These are phyloP conservation scores for Vigna radiata DNA, from an alignment of 306 rosid genomes.

Conservation along the genomic window DNA sequence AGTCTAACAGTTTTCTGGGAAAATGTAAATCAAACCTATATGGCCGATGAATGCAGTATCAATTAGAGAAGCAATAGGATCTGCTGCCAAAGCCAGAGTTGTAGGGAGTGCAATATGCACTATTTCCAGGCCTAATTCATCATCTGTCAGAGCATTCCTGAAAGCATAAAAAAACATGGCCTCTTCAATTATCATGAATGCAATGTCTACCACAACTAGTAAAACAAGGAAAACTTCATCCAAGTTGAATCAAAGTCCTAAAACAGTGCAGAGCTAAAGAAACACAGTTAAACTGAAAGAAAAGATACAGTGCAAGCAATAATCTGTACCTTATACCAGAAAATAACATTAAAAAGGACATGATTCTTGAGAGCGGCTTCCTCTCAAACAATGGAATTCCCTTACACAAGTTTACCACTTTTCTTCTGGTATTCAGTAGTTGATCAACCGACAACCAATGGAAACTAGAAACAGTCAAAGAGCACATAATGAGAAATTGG, in stretches of 20 bases:
- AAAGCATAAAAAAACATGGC: not conserved
- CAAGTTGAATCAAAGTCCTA: conserved; percentile 14
- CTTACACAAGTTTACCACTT: not conserved
- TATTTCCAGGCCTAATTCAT: conserved; percentile 53
- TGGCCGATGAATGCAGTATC: conserved; percentile 60
- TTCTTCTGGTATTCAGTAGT: not conserved
- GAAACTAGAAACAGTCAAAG: not conserved
- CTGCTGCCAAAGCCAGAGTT: conserved; percentile 57
- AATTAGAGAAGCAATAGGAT: conserved; percentile 57
- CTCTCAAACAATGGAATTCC: not conserved
- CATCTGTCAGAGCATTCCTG: conserved; percentile 46
- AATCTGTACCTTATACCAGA: conserved; percentile 47
- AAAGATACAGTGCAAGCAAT: not conserved
- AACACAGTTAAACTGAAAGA: not conserved
- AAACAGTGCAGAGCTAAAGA: not conserved
- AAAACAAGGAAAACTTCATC: conserved; percentile 18
- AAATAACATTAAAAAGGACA: conserved; percentile 45
- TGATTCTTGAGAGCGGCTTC: not conserved
- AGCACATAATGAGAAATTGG: not conserved
- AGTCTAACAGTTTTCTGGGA: conserved; percentile 3
- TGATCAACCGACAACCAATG: conserved; percentile 19
- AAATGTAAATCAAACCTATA: conserved; percentile 44
- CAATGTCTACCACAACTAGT: not conserved
- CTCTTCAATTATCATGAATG: conserved; percentile 1
- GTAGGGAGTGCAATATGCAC: conserved; percentile 51